Conservation (phyloP, 192 early-diverging fungal species). For the Podila horticola region DNA sequence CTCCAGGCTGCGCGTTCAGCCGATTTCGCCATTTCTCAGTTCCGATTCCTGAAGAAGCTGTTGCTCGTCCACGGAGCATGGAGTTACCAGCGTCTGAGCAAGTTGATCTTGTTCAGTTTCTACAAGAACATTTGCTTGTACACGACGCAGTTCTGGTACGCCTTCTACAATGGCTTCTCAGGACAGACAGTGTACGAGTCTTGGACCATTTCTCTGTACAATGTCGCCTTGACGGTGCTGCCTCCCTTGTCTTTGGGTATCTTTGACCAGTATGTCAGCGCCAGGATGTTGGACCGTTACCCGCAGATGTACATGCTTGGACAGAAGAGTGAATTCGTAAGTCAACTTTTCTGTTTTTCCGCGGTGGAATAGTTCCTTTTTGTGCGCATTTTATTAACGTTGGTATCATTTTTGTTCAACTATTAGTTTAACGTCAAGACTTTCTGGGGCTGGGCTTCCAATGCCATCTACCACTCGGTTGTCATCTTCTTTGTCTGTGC, state of each 20-base stretch:
- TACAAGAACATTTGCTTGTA: slow-evolving; percentile 99
- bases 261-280: slow-evolving; percentile 95
- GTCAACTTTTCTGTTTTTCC: slow-evolving; percentile 12
- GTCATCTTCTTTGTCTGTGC: slow-evolving; percentile 51
- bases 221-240: slow-evolving; percentile 94
- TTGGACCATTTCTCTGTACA: slow-evolving; percentile 96
- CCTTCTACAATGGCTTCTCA: slow-evolving; percentile 95
- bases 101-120: slow-evolving; percentile 97
- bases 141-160: slow-evolving; percentile 97
- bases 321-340: slow-evolving; percentile 71
- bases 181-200: slow-evolving; percentile 98
- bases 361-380: background rate
- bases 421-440: slow-evolving; percentile 79
- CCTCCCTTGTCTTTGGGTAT: slow-evolving; percentile 96
- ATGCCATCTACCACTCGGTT: slow-evolving; percentile 95
- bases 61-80: slow-evolving; percentile 97
- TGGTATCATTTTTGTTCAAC: background rate
- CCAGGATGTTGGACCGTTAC: slow-evolving; percentile 96
- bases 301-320: slow-evolving; percentile 96
- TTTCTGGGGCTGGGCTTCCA: slow-evolving; percentile 95
- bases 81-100: slow-evolving; percentile 95
- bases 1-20: slow-evolving; percentile 97
- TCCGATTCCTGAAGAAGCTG: slow-evolving; percentile 93
- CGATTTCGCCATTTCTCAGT: slow-evolving; percentile 98
- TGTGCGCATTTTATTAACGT: background rate